These are phyloP conservation scores for Ciborinia camelliae DNA, from an alignment of 2,329 filamentous ascomycete species.

Conservation along the genomic window DNA sequence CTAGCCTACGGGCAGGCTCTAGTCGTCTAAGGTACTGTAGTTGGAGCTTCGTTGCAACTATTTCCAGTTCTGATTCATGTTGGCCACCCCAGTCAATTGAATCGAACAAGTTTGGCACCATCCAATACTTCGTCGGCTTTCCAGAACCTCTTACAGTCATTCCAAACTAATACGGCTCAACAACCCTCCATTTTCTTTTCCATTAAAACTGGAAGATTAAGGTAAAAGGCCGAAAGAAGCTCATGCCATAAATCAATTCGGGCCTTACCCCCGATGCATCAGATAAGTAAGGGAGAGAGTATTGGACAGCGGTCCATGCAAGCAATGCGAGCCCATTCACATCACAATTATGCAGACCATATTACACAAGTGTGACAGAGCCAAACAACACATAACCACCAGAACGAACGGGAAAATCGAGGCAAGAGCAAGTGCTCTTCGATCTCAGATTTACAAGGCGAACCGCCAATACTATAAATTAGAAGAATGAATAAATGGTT, in stretches of 20 bases:
- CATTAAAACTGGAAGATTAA: background rate
- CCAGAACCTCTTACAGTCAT: background rate
- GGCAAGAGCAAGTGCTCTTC: background rate
- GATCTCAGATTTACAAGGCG: background rate
- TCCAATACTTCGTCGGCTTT: background rate
- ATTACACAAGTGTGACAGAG: slow-evolving; percentile 10
- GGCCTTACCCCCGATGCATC: slow-evolving; percentile 13
- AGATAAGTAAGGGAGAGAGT: slow-evolving; percentile 7
- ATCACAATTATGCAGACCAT: slow-evolving; percentile 15
- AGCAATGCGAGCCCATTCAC: slow-evolving; percentile 14
- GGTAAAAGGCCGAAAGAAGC: background rate
- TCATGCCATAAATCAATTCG: slow-evolving; percentile 16
- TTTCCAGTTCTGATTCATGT: background rate
- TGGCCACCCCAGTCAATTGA: background rate
- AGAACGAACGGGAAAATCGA: background rate
- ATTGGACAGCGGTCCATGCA: slow-evolving; percentile 12
- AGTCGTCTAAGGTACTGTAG: background rate
- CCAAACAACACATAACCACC: slow-evolving; percentile 5
- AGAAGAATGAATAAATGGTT: background rate
- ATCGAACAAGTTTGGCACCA: background rate
- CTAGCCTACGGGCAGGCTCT: background rate
- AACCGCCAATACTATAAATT: slow-evolving; percentile 1
- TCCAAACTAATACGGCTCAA: background rate
- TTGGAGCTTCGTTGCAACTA: background rate
- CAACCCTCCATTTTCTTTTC: background rate